Percentiles rank a stretch among this genome's conserved stretches.
These are phyloP conservation scores for Erysimum pusillum DNA, from an alignment of 441 rosid genomes.

Conservation along the genomic window DNA sequence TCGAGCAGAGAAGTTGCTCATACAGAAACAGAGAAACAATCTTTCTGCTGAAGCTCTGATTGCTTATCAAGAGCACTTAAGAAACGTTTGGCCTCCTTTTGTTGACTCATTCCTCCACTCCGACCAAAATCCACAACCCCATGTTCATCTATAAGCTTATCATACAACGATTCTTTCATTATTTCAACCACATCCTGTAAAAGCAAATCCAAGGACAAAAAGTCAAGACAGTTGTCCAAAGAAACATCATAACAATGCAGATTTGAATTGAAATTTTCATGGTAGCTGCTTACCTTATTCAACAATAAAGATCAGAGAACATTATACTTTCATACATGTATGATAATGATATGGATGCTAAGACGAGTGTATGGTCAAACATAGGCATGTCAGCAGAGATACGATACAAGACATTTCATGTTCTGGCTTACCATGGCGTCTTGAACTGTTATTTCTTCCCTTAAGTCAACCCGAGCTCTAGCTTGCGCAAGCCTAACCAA, in stretches of 20 bases:
- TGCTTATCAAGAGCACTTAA: constrained; percentile 92
- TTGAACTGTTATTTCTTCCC: constrained; percentile 92
- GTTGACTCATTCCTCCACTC: constrained; percentile 99
- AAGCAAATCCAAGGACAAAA: constrained; percentile 18
- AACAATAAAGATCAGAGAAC: constrained; percentile 12
- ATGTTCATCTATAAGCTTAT: constrained; percentile 92
- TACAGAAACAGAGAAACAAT: constrained; percentile 88
- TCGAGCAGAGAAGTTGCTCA: constrained; percentile 41
- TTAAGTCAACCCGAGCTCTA: constrained; percentile 92
- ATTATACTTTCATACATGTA: constrained; percentile 13
- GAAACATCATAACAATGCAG: constrained; percentile 22
- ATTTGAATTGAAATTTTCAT: constrained; percentile 12
- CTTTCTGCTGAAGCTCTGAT: constrained; percentile 92
- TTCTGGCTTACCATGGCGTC: constrained; percentile 74
- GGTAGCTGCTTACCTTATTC: constrained; percentile 14
- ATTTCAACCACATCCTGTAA: constrained; percentile 96
- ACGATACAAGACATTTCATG: background rate
- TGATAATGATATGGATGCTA: constrained; percentile 6
- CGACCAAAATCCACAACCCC: constrained; percentile 94
- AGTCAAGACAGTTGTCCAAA: constrained; percentile 34
- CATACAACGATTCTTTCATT: constrained; percentile 95
- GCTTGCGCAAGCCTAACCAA: constrained; percentile 94
- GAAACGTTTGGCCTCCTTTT: constrained; percentile 95
- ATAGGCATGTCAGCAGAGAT: constrained; percentile 18
- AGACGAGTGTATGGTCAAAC: constrained; percentile 28